Base-by-base conservation (phyloP, 495 filamentous ascomycete genomes). In the Tuber brumale region DNA sequence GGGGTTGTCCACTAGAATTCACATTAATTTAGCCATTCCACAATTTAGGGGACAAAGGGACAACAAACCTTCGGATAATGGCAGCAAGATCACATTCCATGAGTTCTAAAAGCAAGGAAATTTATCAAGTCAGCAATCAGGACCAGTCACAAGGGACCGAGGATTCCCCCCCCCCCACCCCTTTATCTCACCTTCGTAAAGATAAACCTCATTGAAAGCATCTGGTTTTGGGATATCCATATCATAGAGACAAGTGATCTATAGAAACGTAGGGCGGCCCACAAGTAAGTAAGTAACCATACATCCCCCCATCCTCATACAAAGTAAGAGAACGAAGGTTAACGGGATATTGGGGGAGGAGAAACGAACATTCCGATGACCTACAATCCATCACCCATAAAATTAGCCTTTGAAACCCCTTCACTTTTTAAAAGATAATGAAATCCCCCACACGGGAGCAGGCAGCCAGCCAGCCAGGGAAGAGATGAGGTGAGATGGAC, bases 71-170 rank as follows among this genome's bases (percentile, higher is more conserved):
- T 74, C 95, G 91, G 80, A 99, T 97, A 85, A 99, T 99, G 76
- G 96, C 95, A 61, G 96, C 95, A 84, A 99, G 86, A 86, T 99
- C 95, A 87, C 95, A 99, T 82, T 99, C 95, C 95, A 99, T 99
- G 83, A 99, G 88, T 84, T 99, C 95, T 99, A 83, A 70, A 71
- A 70, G 84, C 44, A 70, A 75, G 48, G 37, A 41, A 39, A 75
- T 78, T 78, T 73, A 75, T 27, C 44, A 12, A 74, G 74, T 78
- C 74, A 82, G 70, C 73, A 44, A 72, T 71, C 57, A 27, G 61
- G 39, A 37, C 66, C 43, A 72, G 43, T 44, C 3, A 66, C 71
- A 42, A 43, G 16, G 0, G 74, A 2, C 23, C 16, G 72, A 43
- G 57, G 70, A 72, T 51, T 39, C 43, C 45, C 43, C 31, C 57